Evolutionary conservation across 1,284 basidiomycete species (phyloP).

Genomic region (Termitomyces sp.): DNA sequence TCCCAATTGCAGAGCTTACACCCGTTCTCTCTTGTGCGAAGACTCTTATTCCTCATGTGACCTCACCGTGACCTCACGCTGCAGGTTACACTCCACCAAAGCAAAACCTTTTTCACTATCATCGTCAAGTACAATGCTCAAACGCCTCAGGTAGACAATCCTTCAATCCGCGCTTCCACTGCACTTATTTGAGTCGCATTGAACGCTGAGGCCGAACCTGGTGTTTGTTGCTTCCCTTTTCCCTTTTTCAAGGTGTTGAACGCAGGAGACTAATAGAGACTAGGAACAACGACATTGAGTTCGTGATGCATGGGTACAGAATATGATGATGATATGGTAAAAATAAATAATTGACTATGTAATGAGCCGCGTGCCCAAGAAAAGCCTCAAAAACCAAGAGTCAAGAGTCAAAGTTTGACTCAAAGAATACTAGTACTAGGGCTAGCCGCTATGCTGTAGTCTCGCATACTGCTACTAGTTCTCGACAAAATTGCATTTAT

Average conservation of each 20-base stretch:
- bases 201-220: slow-evolving; percentile 25
- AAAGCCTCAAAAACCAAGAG: too few relatives aligned
- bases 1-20: too few relatives aligned
- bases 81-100: too few relatives aligned
- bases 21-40: too few relatives aligned
- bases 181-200: slow-evolving; percentile 35
- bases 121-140: slow-evolving; percentile 70
- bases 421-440: too few relatives aligned
- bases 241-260: slow-evolving; percentile 38
- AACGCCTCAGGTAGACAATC: slow-evolving; percentile 58
- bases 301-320: slow-evolving; percentile 55
- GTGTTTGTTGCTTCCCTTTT: slow-evolving; percentile 31
- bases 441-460: too few relatives aligned
- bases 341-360: slow-evolving; percentile 1
- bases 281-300: slow-evolving; percentile 47
- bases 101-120: slow-evolving; percentile 81
- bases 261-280: slow-evolving; percentile 13
- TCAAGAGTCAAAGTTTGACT: too few relatives aligned
- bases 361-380: too few relatives aligned
- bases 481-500: too few relatives aligned
- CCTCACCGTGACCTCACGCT: too few relatives aligned
- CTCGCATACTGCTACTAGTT: too few relatives aligned
- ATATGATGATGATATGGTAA: neutral
- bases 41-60: too few relatives aligned
- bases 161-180: slow-evolving; percentile 50